Evolutionary conservation across 2,329 filamentous ascomycete species (phyloP).

Genomic region (Aureobasidium vineae): DNA sequence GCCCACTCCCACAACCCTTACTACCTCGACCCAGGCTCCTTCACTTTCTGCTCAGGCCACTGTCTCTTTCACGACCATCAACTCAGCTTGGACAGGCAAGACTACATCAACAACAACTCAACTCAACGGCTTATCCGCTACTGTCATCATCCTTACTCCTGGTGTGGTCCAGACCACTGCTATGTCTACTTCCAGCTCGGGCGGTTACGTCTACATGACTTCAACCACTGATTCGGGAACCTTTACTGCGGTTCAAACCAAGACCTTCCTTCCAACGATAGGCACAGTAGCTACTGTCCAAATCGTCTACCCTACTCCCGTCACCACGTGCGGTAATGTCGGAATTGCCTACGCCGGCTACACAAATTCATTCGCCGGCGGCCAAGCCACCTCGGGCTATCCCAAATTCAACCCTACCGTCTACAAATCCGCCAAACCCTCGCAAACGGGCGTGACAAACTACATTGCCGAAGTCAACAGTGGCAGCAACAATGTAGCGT

Average conservation of each 20-base stretch:
- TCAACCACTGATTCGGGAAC: conserved; percentile 19
- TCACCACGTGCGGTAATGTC: conserved; percentile 25
- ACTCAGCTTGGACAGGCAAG: conserved; percentile 27
- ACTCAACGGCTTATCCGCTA: conserved; percentile 24
- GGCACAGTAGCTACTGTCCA: conserved; percentile 21
- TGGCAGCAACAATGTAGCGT: conserved; percentile 6
- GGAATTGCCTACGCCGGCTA: conserved; percentile 28
- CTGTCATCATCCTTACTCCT: conserved; percentile 26
- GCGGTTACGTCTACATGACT: conserved; percentile 18
- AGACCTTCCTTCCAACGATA: conserved; percentile 18
- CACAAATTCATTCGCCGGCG: conserved; percentile 25
- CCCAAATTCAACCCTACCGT: conserved; percentile 25
- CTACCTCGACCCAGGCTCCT: background rate
- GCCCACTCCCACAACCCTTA: conserved; percentile 22
- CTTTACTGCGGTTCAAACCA: conserved; percentile 23
- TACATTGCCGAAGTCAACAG: conserved; percentile 29
- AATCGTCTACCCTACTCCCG: conserved; percentile 26
- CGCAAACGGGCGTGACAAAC: conserved; percentile 22
- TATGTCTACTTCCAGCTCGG: background rate
- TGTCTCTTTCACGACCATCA: conserved; percentile 27
- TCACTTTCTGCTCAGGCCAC: conserved; percentile 16
- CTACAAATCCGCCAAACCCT: conserved; percentile 28
- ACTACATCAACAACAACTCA: conserved; percentile 23
- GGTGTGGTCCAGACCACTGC: conserved; percentile 10
- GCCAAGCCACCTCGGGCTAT: conserved; percentile 27